Base-by-base conservation (phyloP, 140 eudicot species). In the Eryngium alpinum region DNA sequence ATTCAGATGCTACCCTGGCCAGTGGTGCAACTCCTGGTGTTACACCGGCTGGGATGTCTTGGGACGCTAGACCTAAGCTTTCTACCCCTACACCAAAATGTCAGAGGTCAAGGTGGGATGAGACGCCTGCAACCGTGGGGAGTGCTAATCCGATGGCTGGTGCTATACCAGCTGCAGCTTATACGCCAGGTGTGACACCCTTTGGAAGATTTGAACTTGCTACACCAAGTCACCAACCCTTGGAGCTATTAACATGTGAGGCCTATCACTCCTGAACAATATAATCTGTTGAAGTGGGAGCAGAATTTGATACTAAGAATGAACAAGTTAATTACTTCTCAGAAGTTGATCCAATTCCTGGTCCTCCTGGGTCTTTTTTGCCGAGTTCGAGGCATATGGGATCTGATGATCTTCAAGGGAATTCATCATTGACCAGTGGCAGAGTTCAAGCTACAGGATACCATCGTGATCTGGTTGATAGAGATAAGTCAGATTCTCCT, bases 201-300 rank as follows among this genome's bases (percentile, higher is more conserved):
- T 86, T 90, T 67, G 98, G 98, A 52, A 97, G 92, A 72, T 89
- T 84, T 24, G 99, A 92, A 27, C 89, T 92, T 44, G 97, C 99
- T 81, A 94, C 99, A 12, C 99, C 99, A 10, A 95, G 97, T 19
- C 99, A 12, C 99, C 99, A 10, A 95, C 97, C 22, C 97, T 97
- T 29, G 88, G 90, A 53, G 90, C 96, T 76, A 77, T 91, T 34
- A 86, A 86, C 75, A 44, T 89, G 80, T 94, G 97, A 33, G 91
- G 93, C 71, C 96, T 25, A 85, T 95, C 62, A 95, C 99, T 1
- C 99, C 99, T 0, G 99, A 95, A 80, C 99, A 95, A 76, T 95
- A 92, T 59, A 95, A 95, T 85, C 72, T 95, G 83, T 12, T 89
- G 75, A 91, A 93, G 93, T 28, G 83, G 85, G 22, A 19, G 79